These are phyloP conservation scores for Xylaria grammica DNA, from an alignment of 495 filamentous ascomycete genomes.

Conservation along the genomic window DNA sequence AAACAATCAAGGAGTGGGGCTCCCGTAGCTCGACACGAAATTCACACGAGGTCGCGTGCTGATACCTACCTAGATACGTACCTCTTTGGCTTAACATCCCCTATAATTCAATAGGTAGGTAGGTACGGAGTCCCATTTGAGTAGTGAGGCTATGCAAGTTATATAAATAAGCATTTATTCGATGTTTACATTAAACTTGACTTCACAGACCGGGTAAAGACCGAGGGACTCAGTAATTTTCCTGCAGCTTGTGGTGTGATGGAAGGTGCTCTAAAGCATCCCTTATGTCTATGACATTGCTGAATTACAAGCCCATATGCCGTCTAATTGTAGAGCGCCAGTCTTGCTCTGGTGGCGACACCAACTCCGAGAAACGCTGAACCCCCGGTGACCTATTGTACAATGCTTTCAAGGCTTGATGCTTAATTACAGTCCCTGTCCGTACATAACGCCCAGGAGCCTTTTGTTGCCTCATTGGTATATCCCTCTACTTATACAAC, in stretches of 20 bases:
- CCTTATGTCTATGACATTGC: slow-evolving; percentile 12
- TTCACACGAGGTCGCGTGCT: slow-evolving; percentile 18
- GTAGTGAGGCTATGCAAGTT: neutral
- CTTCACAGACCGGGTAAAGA: neutral
- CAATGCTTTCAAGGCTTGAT: slow-evolving; percentile 22
- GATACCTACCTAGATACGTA: neutral
- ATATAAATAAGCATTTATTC: too few relatives aligned
- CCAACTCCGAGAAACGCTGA: slow-evolving; percentile 11
- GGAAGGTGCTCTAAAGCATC: neutral
- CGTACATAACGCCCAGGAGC: slow-evolving; percentile 19
- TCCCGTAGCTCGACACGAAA: slow-evolving; percentile 9
- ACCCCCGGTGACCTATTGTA: slow-evolving; percentile 15
- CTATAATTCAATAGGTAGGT: neutral
- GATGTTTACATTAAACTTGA: neutral
- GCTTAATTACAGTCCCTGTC: slow-evolving; percentile 7
- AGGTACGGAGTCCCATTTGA: neutral
- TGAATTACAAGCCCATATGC: slow-evolving; percentile 18
- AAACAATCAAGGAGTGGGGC: too few relatives aligned
- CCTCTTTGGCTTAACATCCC: neutral
- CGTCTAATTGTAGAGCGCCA: slow-evolving; percentile 16
- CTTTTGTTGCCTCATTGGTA: slow-evolving; percentile 32
- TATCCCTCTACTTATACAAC: slow-evolving; percentile 42
- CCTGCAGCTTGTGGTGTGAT: neutral
- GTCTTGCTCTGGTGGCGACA: neutral
- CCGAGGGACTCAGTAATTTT: neutral